Evolutionary conservation across 192 early-diverging fungal species (phyloP).

Genomic region (Coemansia sp.): DNA sequence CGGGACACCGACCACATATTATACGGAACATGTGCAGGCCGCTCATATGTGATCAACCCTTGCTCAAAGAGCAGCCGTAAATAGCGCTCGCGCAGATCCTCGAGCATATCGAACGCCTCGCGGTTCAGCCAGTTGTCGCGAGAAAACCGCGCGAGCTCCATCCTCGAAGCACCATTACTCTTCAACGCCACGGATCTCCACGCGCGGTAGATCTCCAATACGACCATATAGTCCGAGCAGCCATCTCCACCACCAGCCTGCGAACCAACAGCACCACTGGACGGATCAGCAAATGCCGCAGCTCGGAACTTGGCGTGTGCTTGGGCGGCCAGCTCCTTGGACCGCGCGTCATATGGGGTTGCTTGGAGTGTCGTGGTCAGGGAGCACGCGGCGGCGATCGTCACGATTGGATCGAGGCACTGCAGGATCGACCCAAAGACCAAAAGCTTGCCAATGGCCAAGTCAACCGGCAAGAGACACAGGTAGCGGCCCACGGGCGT

Average conservation of each 20-base stretch:
- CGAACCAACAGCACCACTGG: too few species aligned
- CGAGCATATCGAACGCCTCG: slow-evolving; percentile 22
- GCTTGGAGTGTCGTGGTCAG: background rate
- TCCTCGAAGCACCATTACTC: too few species aligned
- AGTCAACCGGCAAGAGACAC: slow-evolving; percentile 70
- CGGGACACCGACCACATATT: background rate
- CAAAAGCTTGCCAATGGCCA: slow-evolving; percentile 72
- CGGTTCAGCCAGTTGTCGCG: slow-evolving; percentile 3
- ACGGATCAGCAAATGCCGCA: too few species aligned
- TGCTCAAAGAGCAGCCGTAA: slow-evolving; percentile 6
- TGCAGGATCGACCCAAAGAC: slow-evolving; percentile 70
- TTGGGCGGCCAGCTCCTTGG: background rate
- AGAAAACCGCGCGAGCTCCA: slow-evolving; percentile 4
- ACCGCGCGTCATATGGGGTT: background rate
- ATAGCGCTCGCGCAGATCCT: slow-evolving; percentile 35
- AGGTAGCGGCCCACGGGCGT: slow-evolving; percentile 75
- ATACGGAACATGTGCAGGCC: background rate
- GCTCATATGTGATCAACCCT: background rate
- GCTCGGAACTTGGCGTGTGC: background rate
- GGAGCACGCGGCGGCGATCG: slow-evolving; percentile 56
- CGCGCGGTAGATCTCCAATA: background rate
- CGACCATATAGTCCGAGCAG: background rate
- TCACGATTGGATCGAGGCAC: slow-evolving; percentile 76
- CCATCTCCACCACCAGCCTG: too few species aligned
- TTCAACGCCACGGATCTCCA: background rate